A percentile compares a stretch with the other conserved stretches of the same genome.
These are phyloP conservation scores for Hemerocallis citrina DNA, from an alignment of 106 monocot species.

Conservation along the genomic window DNA sequence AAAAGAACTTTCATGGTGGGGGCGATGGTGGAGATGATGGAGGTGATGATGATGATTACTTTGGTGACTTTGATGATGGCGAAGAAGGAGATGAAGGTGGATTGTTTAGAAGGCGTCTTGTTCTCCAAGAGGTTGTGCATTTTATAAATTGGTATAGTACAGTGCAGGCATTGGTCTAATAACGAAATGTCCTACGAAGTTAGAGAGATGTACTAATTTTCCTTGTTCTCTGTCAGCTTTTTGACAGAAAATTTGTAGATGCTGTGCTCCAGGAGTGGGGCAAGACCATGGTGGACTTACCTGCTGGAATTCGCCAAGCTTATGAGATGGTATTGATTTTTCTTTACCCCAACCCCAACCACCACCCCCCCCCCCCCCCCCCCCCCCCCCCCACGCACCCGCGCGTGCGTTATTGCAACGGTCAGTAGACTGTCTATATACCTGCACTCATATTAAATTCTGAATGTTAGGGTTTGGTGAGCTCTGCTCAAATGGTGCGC, in stretches of 20 bases:
- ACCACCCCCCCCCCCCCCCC: too few relatives aligned
- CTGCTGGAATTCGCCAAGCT: conserved; percentile 88
- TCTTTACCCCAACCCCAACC: too few relatives aligned
- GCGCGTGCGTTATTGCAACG: background rate
- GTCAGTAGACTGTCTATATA: background rate
- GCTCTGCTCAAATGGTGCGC: conserved; percentile 91
- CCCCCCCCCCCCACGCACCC: too few relatives aligned
- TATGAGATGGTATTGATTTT: conserved; percentile 76
- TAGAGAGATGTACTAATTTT: background rate
- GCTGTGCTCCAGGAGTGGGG: conserved; percentile 96
- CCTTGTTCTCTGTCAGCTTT: conserved; percentile 38
- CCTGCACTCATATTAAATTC: background rate
- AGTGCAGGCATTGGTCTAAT: background rate
- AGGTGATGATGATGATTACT: conserved; percentile 99
- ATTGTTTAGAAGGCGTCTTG: conserved; percentile 70
- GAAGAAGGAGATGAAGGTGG: conserved; percentile 96
- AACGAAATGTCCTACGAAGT: background rate
- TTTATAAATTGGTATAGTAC: background rate
- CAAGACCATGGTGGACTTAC: conserved; percentile 80
- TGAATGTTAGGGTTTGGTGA: conserved; percentile 66
- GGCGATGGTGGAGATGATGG: conserved; percentile 99
- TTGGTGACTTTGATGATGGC: conserved; percentile 95
- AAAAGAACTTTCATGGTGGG: conserved; percentile 91
- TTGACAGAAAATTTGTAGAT: conserved; percentile 91
- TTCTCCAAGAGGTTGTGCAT: conserved; percentile 70